Percentiles rank a stretch among this genome's conserved stretches.
Conservation (phyloP, 768 basidiomycete genomes). For the Amanita brunnescens region DNA sequence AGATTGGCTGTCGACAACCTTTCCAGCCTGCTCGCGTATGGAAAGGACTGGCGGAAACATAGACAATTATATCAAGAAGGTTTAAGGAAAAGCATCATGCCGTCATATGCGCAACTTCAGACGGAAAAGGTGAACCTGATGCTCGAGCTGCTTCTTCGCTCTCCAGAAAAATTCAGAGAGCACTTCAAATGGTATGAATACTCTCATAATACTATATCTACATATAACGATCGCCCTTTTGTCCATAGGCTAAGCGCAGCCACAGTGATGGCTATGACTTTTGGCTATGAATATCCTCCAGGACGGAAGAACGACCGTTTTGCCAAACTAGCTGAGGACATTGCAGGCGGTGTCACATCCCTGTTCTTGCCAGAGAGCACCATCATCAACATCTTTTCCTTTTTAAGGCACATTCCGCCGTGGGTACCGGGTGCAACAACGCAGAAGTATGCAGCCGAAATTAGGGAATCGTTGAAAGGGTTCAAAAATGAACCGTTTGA, state of each 20-base stretch:
- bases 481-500: slow-evolving; percentile 1
- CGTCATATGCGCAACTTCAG: not conserved
- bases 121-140: not conserved
- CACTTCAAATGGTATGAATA: not conserved
- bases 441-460: not conserved
- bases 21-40: not conserved
- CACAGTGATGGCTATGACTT: not conserved
- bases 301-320: not conserved
- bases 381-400: not conserved
- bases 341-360: no score
- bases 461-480: not conserved
- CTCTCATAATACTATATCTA: not conserved
- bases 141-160: not conserved
- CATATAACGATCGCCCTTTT: not conserved
- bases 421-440: slow-evolving; percentile 9
- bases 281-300: not conserved
- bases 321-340: not conserved
- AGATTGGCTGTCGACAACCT: not conserved
- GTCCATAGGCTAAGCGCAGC: not conserved
- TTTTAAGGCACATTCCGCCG: slow-evolving; percentile 2
- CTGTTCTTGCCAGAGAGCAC: not conserved
- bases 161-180: not conserved
- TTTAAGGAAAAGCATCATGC: not conserved
- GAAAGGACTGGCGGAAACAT: not conserved
- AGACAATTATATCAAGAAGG: not conserved